Evolutionary conservation across 176 grass and related monocot genomes (phyloP).

Genomic region (Phyllostachys edulis): DNA sequence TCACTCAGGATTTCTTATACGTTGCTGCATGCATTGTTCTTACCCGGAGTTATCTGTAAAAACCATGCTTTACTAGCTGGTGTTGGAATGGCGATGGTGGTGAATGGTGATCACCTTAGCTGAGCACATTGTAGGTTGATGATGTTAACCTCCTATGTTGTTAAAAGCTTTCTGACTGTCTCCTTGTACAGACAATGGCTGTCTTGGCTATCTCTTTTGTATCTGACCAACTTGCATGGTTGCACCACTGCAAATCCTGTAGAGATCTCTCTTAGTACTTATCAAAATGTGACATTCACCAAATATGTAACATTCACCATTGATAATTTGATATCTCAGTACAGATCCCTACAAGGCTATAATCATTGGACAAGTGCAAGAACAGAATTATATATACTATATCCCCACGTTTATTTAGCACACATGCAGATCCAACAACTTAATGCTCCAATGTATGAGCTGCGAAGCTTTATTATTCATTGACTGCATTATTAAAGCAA

Average conservation of each 20-base stretch:
- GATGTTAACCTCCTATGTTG: not conserved
- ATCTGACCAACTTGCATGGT: not conserved
- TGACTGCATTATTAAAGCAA: conserved; percentile 26
- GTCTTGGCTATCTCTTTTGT: not conserved
- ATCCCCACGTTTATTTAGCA: conserved; percentile 35
- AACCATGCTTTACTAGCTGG: not conserved
- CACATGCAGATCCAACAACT: conserved; percentile 31
- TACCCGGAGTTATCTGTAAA: not conserved
- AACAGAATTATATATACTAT: not conserved
- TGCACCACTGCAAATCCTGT: not conserved
- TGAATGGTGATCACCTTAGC: not conserved
- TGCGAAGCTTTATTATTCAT: conserved; percentile 25
- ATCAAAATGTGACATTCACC: not conserved
- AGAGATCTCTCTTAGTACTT: not conserved
- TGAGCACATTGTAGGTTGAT: not conserved
- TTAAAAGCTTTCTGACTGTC: not conserved
- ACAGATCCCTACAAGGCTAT: not conserved
- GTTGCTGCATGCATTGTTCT: not conserved
- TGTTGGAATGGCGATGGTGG: not conserved
- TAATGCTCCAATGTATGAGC: not conserved
- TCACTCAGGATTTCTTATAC: not conserved
- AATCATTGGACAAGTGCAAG: not conserved
- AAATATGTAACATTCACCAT: not conserved
- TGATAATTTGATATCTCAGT: too few species aligned
- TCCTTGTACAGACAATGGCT: not conserved